Base-by-base conservation (phyloP, 2,329 filamentous ascomycete species). In the Talaromyces pinophilus region DNA sequence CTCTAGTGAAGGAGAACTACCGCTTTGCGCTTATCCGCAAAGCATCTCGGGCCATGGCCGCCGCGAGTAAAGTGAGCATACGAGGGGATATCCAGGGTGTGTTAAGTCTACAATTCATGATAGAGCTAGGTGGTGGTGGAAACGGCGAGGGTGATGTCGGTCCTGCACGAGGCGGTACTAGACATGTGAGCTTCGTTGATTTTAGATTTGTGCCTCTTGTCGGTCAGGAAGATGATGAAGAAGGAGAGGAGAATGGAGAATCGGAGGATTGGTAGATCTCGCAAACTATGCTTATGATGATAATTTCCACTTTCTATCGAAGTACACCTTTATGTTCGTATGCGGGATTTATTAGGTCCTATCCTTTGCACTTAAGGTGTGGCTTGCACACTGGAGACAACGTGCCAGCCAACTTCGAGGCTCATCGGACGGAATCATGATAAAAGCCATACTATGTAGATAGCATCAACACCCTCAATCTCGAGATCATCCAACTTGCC, bases 41-140 rank as follows among this genome's bases (percentile, higher is more conserved):
- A 70, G 93, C 94, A 0, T 88, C 88, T 55, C 89, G 94, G 70
- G 94, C 95, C n/a, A 98, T 99, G 94, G 88, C 90, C 55, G 87
- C 93, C 44, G 92, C 93, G 4, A 93, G 87, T 73, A 99, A 98
- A 79, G 93, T 98, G 66, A 97, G 93, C 75, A 85, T 99, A 68
- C 85, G 95, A 17, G 90, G 92, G 0, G 95, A 99, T 78, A 84
- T 86, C 1, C 92, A 97, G 75, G 94, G 95, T 0, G 94, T 99
- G 35, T 79, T 99, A 70, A 97, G 92, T 78, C 81, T 98, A 76
- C 95, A 99, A 75, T 97, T 98, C 73, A 95, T 99, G 90, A 90
- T 99, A 17, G 92, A 97, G 75, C 84, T 93, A 50, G 92, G 95
- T 68, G 63, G 63, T 48, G 72, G 71, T 25, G 70, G 70, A 17